Evolutionary conservation across 192 early-diverging fungal genomes (phyloP), one percentile per base, ranked within the genome.

Genomic region (Mortierella hygrophila): DNA sequence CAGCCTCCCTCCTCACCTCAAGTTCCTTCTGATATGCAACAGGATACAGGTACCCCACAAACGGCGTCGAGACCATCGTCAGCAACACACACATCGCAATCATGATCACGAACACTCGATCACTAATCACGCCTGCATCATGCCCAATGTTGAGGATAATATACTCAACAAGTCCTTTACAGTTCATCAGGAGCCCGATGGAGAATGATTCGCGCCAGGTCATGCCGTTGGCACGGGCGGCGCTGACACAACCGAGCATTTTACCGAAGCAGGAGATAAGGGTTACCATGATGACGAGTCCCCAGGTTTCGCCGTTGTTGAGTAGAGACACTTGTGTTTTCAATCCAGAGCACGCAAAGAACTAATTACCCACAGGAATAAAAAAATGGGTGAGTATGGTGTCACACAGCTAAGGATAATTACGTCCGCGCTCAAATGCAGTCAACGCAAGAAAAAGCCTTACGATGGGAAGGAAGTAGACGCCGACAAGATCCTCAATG

Each of bases 161-260:
- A n/a, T 98, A 92, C 88, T 98, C 97, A 20, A 98, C 97, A 23
- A 98, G 89, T 29, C 97, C 97, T 85, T 97, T 98, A 82, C 95
- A 96, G 88, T 96, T 97, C 97, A 98, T 98, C 72, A 98, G 80
- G 68, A 96, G 89, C 0, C 97, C 97, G 65, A 97, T 92, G 0
- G 96, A 90, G 29, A 94, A 87, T 0, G 96, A 93, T 82, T 98
- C 97, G 69, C 95, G 92, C 93, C 93, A 95, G 23, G 90, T 92
- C 78, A 96, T 92, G 5, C 93, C 94, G 68, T 88, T 90, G 37
- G 91, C 76, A 32, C 90, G 86, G 4, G 95, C 94, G 0, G 96
- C 93, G 7, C 90, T 18, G 1, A 91, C 91, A 63, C 96, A 97
- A 5, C 96, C 97, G 37, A 92, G 78, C 78, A 98, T 94, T 81